Evolutionary conservation across 2,329 filamentous ascomycete species (phyloP).

Genomic region (Aurifilum marmelostoma): DNA sequence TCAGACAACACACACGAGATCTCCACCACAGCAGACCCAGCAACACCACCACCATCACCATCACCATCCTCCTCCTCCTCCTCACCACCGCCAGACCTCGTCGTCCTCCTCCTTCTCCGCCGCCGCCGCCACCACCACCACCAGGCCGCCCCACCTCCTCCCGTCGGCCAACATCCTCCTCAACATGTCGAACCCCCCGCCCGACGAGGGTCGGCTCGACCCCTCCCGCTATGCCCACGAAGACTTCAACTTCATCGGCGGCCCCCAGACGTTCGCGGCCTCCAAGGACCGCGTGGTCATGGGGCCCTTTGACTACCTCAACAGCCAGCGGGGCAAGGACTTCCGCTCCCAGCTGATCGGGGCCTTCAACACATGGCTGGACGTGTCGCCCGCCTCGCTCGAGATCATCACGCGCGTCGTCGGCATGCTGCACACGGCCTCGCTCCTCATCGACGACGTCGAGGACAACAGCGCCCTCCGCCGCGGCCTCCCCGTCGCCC

Average conservation of each 20-base stretch:
- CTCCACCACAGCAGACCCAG: constrained; percentile 12
- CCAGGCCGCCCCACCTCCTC: constrained; percentile 34
- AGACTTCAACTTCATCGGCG: constrained; percentile 55
- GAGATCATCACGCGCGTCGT: constrained; percentile 78
- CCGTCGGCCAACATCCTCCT: constrained; percentile 38
- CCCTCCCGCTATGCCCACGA: constrained; percentile 57
- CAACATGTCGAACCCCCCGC: constrained; percentile 41
- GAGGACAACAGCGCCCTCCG: constrained; percentile 72
- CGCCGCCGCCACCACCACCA: constrained; percentile 8
- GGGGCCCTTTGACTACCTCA: constrained; percentile 81
- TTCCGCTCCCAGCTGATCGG: constrained; percentile 79
- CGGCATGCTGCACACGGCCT: constrained; percentile 84
- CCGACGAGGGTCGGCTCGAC: constrained; percentile 47
- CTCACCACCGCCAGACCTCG: constrained; percentile 31
- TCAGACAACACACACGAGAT: constrained; percentile 41
- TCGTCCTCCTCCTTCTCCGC: constrained; percentile 20
- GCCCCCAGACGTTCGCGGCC: constrained; percentile 63
- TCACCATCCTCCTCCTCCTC: constrained; percentile 34
- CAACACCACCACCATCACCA: constrained; percentile 29
- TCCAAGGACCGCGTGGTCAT: constrained; percentile 78
- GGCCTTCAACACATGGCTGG: constrained; percentile 80
- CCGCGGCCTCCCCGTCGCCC: constrained; percentile 78
- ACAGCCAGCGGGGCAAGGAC: constrained; percentile 80
- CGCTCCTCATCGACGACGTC: constrained; percentile 83
- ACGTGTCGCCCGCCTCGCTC: constrained; percentile 71